Conservation (phyloP, 73 alveolate genomes). For the Symbiodinium pilosum region DNA sequence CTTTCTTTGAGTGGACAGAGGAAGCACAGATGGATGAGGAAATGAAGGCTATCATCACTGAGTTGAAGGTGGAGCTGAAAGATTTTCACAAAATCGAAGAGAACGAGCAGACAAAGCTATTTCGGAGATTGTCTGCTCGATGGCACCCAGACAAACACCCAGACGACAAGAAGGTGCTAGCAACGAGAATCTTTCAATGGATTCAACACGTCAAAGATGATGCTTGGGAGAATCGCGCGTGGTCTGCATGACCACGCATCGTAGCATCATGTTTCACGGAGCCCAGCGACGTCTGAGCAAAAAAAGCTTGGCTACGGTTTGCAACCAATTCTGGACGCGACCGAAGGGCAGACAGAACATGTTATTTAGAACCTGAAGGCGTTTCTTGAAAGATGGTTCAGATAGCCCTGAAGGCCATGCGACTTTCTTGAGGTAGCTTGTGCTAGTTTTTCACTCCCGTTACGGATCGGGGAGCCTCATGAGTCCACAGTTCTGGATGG, state of each 20-base stretch:
- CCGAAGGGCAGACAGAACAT: no score
- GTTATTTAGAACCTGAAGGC: no score
- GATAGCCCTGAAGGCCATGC: no score
- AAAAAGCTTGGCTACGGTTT: no score
- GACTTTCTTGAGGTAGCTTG: no score
- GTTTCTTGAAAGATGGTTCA: no score
- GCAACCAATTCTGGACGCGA: no score
- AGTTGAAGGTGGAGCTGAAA: constrained; percentile 36
- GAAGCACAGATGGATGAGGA: constrained; percentile 89
- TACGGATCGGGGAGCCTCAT: no score
- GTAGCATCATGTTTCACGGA: neutral
- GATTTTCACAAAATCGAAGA: constrained; percentile 26
- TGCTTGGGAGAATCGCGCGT: constrained; percentile 80
- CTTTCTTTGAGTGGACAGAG: constrained; percentile 80
- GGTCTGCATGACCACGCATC: constrained; percentile 22
- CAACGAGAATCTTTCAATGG: constrained; percentile 75
- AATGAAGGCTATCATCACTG: constrained; percentile 31
- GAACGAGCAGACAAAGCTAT: constrained; percentile 61
- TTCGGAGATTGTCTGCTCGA: constrained; percentile 51
- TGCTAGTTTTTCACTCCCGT: no score
- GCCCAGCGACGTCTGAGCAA: neutral
- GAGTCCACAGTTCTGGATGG: no score
- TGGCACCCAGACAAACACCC: constrained; percentile 94
- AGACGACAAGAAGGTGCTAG: constrained; percentile 73
- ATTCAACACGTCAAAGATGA: constrained; percentile 84